These are phyloP conservation scores for Telfairia occidentalis DNA, from an alignment of 331 rosid species.

Conservation along the genomic window DNA sequence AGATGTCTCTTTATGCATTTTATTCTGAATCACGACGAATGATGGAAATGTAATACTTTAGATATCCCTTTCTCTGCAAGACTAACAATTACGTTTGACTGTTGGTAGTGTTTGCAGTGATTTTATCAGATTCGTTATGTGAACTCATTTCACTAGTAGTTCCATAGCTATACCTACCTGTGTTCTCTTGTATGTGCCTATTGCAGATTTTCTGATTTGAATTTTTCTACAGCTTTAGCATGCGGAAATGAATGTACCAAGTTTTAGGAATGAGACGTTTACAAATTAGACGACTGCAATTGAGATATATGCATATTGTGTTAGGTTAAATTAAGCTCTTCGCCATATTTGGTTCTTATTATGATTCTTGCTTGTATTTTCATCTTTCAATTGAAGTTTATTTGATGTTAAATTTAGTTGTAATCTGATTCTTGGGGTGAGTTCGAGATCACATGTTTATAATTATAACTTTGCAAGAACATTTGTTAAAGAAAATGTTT, in stretches of 20 bases:
- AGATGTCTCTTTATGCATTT: not conserved
- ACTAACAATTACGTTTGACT: slow-evolving; percentile 1
- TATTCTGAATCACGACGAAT: slow-evolving; percentile 1
- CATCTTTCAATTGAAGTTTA: too few relatives aligned
- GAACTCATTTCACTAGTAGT: not conserved
- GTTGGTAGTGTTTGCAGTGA: not conserved
- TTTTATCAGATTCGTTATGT: not conserved
- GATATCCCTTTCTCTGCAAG: slow-evolving; percentile 1
- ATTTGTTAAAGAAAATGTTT: too few relatives aligned
- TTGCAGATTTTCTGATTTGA: not conserved
- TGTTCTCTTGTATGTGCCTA: not conserved
- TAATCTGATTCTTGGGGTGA: too few relatives aligned
- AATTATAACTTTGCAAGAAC: too few relatives aligned
- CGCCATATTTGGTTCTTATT: not conserved
- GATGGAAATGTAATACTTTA: not conserved
- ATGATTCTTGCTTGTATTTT: too few relatives aligned
- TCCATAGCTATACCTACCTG: not conserved
- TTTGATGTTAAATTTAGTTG: too few relatives aligned
- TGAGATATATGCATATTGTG: not conserved
- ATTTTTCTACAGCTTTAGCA: not conserved
- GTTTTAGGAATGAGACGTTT: not conserved
- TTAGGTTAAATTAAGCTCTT: not conserved
- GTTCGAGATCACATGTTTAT: too few relatives aligned
- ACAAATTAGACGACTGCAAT: too few relatives aligned
- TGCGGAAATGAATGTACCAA: not conserved